Percentiles rank a stretch among this genome's conserved stretches.
phyloP scores from a whole-genome alignment of 331 rosid species.

The Stylosanthes scabra region DNA sequence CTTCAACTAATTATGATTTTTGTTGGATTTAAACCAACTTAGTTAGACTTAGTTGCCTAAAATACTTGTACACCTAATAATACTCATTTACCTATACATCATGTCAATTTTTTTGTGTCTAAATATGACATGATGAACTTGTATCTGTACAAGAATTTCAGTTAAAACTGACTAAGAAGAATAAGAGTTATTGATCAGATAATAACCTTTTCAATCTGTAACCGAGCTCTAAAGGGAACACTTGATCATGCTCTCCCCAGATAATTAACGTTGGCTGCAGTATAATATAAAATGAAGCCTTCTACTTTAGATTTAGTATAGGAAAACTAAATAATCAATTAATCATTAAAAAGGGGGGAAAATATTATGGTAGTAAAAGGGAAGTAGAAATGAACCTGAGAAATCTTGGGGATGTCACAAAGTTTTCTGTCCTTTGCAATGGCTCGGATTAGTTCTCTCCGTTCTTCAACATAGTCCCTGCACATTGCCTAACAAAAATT shows the following conservation, averaged over 20 bases:
- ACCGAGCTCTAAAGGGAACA: constrained; percentile 70
- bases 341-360: not conserved
- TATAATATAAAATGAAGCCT: constrained; percentile 6
- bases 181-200: not conserved
- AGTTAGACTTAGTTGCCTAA: no score
- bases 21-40: no score
- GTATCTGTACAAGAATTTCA: no score
- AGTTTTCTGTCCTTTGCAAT: constrained; percentile 61
- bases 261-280: constrained; percentile 74
- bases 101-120: no score
- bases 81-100: no score
- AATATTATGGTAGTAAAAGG: not conserved
- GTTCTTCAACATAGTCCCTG: constrained; percentile 64
- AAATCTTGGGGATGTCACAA: constrained; percentile 67
- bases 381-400: constrained; percentile 57
- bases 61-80: no score
- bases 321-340: not conserved
- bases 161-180: not conserved
- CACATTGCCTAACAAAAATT: constrained; percentile 70
- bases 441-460: constrained; percentile 58
- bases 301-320: not conserved
- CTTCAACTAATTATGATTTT: no score
- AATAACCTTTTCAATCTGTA: constrained; percentile 67
- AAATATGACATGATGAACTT: no score
- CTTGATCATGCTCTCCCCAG: constrained; percentile 81